Evolutionary conservation across 371 early-diverging fungal genomes (phyloP).

Genomic region (Nematocida sp.): DNA sequence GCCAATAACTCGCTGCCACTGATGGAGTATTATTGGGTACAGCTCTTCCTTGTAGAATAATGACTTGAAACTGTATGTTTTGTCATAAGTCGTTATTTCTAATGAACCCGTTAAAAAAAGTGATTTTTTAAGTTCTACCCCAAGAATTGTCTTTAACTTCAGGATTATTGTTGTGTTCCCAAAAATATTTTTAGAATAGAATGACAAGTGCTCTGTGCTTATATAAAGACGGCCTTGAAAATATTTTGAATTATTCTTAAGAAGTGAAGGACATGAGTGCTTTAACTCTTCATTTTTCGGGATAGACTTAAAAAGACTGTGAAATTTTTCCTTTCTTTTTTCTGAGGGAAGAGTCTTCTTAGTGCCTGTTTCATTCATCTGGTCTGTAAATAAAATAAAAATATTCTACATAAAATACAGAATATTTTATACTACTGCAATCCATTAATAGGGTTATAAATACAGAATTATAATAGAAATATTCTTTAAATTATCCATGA

Average conservation of each 20-base stretch:
- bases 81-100: slow-evolving; percentile 55
- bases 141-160: slow-evolving; percentile 24
- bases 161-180: slow-evolving; percentile 39
- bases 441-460: too few relatives aligned
- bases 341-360: slow-evolving; percentile 32
- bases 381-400: slow-evolving; percentile 10
- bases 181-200: slow-evolving; percentile 50
- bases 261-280: slow-evolving; percentile 41
- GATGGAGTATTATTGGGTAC: slow-evolving; percentile 21
- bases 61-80: slow-evolving; percentile 51
- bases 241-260: slow-evolving; percentile 42
- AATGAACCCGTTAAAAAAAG: slow-evolving; percentile 51
- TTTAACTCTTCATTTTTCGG: slow-evolving; percentile 47
- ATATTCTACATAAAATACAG: not conserved
- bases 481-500: too few relatives aligned
- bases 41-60: slow-evolving; percentile 47
- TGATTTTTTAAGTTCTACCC: slow-evolving; percentile 35
- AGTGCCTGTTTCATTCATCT: slow-evolving; percentile 3
- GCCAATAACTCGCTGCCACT: slow-evolving; percentile 40
- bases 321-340: slow-evolving; percentile 49
- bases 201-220: slow-evolving; percentile 51
- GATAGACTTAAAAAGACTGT: slow-evolving; percentile 52
- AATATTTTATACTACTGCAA: not conserved
- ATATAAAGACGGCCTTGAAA: slow-evolving; percentile 53
- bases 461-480: too few relatives aligned